Base-by-base conservation (phyloP, 2,329 filamentous ascomycete species). In the Metarhizium humberi region DNA sequence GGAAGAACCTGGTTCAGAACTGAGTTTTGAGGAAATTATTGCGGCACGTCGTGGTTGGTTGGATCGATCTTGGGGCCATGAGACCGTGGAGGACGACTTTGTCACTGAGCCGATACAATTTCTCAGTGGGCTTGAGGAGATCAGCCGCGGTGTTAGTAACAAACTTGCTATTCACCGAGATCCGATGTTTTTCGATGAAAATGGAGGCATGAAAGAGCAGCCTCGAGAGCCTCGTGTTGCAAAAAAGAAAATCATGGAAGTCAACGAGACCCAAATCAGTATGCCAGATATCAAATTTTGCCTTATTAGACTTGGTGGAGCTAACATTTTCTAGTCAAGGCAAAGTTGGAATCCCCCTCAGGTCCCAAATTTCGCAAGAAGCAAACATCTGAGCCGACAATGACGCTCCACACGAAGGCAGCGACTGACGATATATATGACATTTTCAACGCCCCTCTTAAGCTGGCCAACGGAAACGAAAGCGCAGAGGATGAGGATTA, bases 351-450 rank as follows among this genome's bases (percentile, higher is more conserved):
- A 64, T 96, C 92, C 2, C 92, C 92, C 0, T 88, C 88, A 0
- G 82, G 85, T n/a, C 85, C 84, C 4, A 97, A 95, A 70, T 79
- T 92, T 55, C 87, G 86, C 60, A 89, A 89, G 69, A 94, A 88
- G 68, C 85, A 85, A 62, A 61, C 71, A 2, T 75, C 79, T 52
- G 92, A 97, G 70, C 89, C 92, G n/a, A 99, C 94, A 2, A 96
- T 99, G 92, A 99, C 94, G 0, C 82, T 99, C 61, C 91, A 97
- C 67, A 99, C 94, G 13, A 89, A 84, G 63, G 92, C 94, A 60
- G 94, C 94, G 4, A 96, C 92, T 59, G 92, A 97, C 63, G 94
- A 99, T 63, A 96, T 99, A 53, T 97, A 97, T 65, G 91, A 91
- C 56, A 90, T 99, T 50, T 99, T 97, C 73, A 97, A 94, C 65